A percentile compares a stretch with the other conserved stretches of the same genome.
Conservation (phyloP, 495 filamentous ascomycete species). For the Podospora pseudoanserina region DNA sequence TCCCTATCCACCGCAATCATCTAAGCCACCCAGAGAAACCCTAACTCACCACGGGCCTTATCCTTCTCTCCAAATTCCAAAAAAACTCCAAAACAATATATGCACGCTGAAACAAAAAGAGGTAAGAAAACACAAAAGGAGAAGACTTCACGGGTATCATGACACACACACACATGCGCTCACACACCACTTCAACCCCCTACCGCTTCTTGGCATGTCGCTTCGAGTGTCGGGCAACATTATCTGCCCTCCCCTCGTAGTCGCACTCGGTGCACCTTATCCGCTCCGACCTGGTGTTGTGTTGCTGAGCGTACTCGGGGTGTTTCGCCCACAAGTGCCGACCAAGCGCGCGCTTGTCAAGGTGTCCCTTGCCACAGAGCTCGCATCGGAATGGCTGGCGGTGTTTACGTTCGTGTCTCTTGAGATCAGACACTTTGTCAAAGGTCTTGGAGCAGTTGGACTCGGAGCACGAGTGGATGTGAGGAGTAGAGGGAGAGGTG, state of each 20-base stretch:
- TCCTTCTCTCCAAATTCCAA: neutral
- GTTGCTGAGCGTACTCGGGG: constrained; percentile 14
- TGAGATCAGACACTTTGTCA: constrained; percentile 4
- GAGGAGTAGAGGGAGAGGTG: neutral
- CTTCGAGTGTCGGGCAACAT: constrained; percentile 22
- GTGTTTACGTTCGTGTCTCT: constrained; percentile 22
- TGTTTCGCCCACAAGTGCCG: constrained; percentile 28
- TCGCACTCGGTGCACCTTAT: constrained; percentile 19
- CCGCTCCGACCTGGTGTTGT: constrained; percentile 17
- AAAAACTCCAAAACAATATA: neutral
- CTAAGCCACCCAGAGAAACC: neutral
- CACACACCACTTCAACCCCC: neutral
- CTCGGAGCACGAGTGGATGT: neutral
- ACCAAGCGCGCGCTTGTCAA: constrained; percentile 24
- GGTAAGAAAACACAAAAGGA: neutral
- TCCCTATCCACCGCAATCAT: constrained; percentile 3
- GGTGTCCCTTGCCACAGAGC: constrained; percentile 20
- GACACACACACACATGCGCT: neutral
- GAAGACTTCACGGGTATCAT: neutral
- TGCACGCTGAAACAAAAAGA: neutral
- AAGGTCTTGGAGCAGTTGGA: neutral
- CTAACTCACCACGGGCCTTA: neutral
- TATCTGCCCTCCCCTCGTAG: constrained; percentile 23
- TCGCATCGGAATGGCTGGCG: constrained; percentile 20
- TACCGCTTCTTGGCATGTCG: constrained; percentile 9